Conservation (phyloP, 345 rosid species). For the Brassica nigra region DNA sequence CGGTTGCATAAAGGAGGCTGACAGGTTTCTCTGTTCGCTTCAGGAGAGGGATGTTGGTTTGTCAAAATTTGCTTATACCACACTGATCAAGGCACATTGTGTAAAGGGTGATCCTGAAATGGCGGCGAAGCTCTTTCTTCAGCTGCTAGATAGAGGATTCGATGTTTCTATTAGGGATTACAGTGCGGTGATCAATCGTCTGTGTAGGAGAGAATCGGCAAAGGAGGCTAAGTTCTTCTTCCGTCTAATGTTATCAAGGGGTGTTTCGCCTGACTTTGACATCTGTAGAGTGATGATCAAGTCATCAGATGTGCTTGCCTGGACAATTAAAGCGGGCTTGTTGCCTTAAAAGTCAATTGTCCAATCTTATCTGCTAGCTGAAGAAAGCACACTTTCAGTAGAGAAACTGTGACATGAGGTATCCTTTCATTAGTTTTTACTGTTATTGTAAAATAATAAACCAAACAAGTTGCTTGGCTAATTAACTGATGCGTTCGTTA, state of each 20-base stretch:
- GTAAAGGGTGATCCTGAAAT: constrained; percentile 59
- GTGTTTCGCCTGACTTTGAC: constrained; percentile 59
- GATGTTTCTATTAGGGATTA: constrained; percentile 65
- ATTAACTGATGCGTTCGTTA: not conserved
- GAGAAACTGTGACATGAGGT: constrained; percentile 28
- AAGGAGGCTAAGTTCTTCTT: constrained; percentile 53
- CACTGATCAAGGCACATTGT: constrained; percentile 76
- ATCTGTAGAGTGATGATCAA: constrained; percentile 56
- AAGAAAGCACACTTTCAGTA: constrained; percentile 11
- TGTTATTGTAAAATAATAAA: not conserved
- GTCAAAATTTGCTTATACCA: constrained; percentile 61
- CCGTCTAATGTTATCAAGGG: constrained; percentile 56
- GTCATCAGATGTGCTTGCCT: constrained; percentile 49
- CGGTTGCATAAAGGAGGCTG: constrained; percentile 53
- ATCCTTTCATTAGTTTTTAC: not conserved
- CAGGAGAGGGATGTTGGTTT: constrained; percentile 40
- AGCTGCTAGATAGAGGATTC: constrained; percentile 61
- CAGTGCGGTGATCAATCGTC: constrained; percentile 69
- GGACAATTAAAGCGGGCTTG: constrained; percentile 54
- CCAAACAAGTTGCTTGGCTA: not conserved
- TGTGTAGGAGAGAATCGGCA: constrained; percentile 55
- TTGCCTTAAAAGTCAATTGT: constrained; percentile 24
- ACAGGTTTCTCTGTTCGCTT: constrained; percentile 50
- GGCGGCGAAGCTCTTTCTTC: constrained; percentile 47
- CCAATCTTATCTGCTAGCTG: constrained; percentile 14